Percentiles rank a stretch among this genome's conserved stretches.
phyloP scores from a whole-genome alignment of 2,329 filamentous ascomycete genomes.

The Sporothrix euskadiensis region DNA sequence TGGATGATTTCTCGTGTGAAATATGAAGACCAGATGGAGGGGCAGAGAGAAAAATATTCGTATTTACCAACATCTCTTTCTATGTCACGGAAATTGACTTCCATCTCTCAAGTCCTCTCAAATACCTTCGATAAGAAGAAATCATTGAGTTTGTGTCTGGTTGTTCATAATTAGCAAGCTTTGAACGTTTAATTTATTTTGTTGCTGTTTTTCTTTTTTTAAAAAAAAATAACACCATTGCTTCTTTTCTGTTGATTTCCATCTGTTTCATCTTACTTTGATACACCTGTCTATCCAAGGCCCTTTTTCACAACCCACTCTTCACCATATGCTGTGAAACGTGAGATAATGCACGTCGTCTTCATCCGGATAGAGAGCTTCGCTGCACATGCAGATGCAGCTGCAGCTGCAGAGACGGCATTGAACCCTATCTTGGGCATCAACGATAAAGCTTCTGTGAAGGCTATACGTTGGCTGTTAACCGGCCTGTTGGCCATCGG shows the following conservation, averaged over 20 bases:
- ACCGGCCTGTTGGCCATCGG: neutral
- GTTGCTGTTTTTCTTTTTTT: neutral
- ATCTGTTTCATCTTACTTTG: too few species aligned
- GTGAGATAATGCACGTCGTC: slow-evolving; percentile 12
- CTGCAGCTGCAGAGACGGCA: neutral
- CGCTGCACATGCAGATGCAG: neutral
- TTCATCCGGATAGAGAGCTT: neutral
- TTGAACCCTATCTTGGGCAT: slow-evolving; percentile 3
- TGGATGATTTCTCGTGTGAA: neutral
- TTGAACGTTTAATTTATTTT: too few species aligned
- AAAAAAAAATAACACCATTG: too few species aligned
- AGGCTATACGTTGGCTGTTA: neutral
- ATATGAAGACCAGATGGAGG: neutral
- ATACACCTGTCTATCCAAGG: too few species aligned
- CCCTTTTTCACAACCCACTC: neutral
- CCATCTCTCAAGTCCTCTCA: neutral
- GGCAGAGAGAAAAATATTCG: neutral
- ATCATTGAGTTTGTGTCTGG: too few species aligned
- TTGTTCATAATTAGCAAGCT: too few species aligned
- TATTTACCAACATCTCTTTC: neutral
- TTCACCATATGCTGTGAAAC: neutral
- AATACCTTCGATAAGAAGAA: too few species aligned
- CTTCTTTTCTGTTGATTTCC: too few species aligned
- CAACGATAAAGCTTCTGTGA: neutral
- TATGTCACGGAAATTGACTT: neutral